phyloP scores from a whole-genome alignment of 2,329 filamentous ascomycete species.

The Cytospora schulzeri region DNA sequence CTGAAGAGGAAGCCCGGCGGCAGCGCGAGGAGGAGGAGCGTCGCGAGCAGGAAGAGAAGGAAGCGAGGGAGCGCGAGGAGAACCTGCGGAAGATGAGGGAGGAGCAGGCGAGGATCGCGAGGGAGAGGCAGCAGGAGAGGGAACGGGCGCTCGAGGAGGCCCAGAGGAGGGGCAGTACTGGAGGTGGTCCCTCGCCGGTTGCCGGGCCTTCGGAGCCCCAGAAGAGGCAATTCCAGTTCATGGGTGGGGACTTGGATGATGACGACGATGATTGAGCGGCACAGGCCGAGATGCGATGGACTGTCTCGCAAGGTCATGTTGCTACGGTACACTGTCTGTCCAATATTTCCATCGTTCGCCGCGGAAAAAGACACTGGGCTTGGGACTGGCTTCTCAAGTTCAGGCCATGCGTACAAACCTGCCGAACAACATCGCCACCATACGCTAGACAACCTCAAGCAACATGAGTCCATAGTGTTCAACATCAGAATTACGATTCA shows the following conservation, averaged over 20 bases:
- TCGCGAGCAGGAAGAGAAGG: slow-evolving; percentile 52
- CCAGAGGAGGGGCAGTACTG: slow-evolving; percentile 33
- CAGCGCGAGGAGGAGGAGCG: slow-evolving; percentile 54
- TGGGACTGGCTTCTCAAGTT: neutral
- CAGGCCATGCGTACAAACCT: neutral
- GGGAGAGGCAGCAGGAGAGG: slow-evolving; percentile 50
- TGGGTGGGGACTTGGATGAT: slow-evolving; percentile 50
- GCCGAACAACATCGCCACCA: neutral
- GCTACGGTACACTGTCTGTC: neutral
- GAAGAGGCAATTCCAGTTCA: slow-evolving; percentile 59
- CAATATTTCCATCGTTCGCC: neutral
- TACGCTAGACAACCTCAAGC: neutral
- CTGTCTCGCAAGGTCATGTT: neutral
- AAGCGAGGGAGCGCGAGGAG: slow-evolving; percentile 38
- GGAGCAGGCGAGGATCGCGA: slow-evolving; percentile 49
- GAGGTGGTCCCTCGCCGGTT: slow-evolving; percentile 24
- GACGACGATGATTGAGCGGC: slow-evolving; percentile 45
- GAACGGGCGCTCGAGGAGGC: slow-evolving; percentile 47
- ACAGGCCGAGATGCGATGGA: neutral
- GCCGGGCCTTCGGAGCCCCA: slow-evolving; percentile 28
- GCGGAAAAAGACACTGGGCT: neutral
- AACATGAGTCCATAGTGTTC: neutral
- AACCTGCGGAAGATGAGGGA: slow-evolving; percentile 45
- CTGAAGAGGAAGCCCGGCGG: slow-evolving; percentile 53
- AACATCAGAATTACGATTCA: neutral